Evolutionary conservation across 192 early-diverging fungal species (phyloP).

Genomic region (Coemansia sp.): DNA sequence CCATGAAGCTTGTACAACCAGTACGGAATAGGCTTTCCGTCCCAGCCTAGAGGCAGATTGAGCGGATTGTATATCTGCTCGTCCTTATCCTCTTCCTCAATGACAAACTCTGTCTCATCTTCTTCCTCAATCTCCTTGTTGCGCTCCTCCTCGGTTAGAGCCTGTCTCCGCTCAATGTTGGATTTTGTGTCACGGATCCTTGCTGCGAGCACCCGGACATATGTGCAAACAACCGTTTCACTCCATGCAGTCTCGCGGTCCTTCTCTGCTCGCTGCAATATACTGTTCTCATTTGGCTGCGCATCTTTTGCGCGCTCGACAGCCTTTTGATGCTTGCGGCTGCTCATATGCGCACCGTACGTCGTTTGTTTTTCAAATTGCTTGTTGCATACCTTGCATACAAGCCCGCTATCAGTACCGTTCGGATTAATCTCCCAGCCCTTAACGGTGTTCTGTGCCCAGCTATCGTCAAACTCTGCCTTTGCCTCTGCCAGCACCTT

Average conservation of each 20-base stretch:
- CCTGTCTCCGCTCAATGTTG: constrained; percentile 89
- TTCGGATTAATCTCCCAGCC: constrained; percentile 63
- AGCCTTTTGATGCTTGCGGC: constrained; percentile 91
- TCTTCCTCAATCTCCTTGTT: constrained; percentile 72
- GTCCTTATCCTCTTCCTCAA: constrained; percentile 71
- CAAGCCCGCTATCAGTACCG: constrained; percentile 52
- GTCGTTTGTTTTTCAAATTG: constrained; percentile 83
- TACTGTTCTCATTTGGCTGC: constrained; percentile 7
- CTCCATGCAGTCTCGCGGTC: constrained; percentile 63
- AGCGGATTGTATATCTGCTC: constrained; percentile 96
- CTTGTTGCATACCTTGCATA: constrained; percentile 77
- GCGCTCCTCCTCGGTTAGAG: constrained; percentile 84
- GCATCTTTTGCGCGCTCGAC: constrained; percentile 27
- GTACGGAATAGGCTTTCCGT: constrained; percentile 98
- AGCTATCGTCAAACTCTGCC: constrained; percentile 63
- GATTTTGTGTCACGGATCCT: constrained; percentile 76
- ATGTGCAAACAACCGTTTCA: constrained; percentile 64
- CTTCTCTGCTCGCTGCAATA: constrained; percentile 53
- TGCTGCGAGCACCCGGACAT: constrained; percentile 58
- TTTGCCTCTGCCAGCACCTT: constrained; percentile 54
- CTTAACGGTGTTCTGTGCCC: constrained; percentile 49
- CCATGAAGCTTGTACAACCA: constrained; percentile 99
- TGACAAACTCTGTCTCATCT: constrained; percentile 64
- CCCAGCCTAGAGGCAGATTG: constrained; percentile 94
- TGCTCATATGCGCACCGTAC: constrained; percentile 79